These are phyloP conservation scores for Arabidopsis hybrid DNA, from an alignment of 441 rosid species.

Conservation along the genomic window DNA sequence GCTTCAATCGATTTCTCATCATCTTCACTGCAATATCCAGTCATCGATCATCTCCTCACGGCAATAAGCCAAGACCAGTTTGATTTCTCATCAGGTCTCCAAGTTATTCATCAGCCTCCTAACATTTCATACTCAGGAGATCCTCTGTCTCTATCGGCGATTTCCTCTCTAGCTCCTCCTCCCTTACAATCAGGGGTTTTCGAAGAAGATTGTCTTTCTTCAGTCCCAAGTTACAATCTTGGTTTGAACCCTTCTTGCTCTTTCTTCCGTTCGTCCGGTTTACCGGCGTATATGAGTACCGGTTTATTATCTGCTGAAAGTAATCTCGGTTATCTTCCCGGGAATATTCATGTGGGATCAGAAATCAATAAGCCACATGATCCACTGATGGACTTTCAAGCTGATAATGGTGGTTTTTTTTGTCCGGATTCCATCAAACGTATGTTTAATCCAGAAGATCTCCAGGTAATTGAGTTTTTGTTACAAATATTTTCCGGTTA, in stretches of 20 bases:
- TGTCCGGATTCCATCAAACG: slow-evolving; percentile 56
- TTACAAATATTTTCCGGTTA: not conserved
- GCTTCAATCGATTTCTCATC: slow-evolving; percentile 85
- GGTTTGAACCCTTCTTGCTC: slow-evolving; percentile 69
- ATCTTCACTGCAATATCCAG: slow-evolving; percentile 57
- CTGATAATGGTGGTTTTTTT: slow-evolving; percentile 67
- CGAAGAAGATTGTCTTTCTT: slow-evolving; percentile 82
- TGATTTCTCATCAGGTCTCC: slow-evolving; percentile 61
- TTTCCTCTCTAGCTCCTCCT: slow-evolving; percentile 43
- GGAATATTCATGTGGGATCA: slow-evolving; percentile 50
- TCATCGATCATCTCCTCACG: slow-evolving; percentile 50
- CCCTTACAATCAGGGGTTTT: slow-evolving; percentile 49
- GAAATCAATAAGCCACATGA: slow-evolving; percentile 45
- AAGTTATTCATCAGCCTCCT: slow-evolving; percentile 48
- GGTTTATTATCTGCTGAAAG: slow-evolving; percentile 57
- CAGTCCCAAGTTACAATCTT: slow-evolving; percentile 65
- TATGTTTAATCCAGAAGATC: slow-evolving; percentile 60
- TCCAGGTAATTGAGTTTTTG: slow-evolving; percentile 29
- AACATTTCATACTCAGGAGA: slow-evolving; percentile 34
- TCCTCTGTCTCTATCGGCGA: slow-evolving; percentile 35
- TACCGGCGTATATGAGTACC: slow-evolving; percentile 55
- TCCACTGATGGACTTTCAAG: slow-evolving; percentile 64
- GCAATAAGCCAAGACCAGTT: slow-evolving; percentile 53
- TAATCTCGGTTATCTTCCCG: slow-evolving; percentile 49
- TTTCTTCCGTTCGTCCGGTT: slow-evolving; percentile 58